Base-by-base conservation (phyloP, 2,329 filamentous ascomycete species). In the Exophiala dermatitidis region DNA sequence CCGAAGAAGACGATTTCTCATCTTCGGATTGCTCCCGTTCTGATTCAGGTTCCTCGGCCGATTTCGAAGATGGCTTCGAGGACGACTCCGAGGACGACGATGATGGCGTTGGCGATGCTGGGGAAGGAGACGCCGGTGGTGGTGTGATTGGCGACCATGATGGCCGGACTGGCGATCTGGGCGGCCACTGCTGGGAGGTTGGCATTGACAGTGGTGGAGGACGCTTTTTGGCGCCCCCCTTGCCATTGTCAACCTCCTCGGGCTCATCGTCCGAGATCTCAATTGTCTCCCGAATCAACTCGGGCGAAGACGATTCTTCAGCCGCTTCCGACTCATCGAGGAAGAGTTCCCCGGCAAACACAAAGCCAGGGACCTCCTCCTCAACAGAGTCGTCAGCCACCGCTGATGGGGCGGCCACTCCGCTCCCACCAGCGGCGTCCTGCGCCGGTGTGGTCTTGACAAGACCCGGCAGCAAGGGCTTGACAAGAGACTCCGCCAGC, bases 401-500 rank as follows among this genome's bases (percentile, higher is more conserved):
- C 4, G 6, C 4, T 41, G 12, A 6, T 12, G 19, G 10, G 6
- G 12, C 19, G 38, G 5, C 12, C 28, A 5, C 5, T 41, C 38
- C 5, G 38, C 36, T 12, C 4, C 19, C 41, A 30, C 28, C 31
- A 37, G 36, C 40, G 12, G 33, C 31, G 37, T 40, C n/a, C 37
- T 51, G 36, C 10, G 40, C 28, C 33, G 30, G 7, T 4, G 26
- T 10, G 10, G 32, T 30, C n/a, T 47, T 45, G 41, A 44, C 31
- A 7, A 36, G 28, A 40, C 5, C 48, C 26, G 33, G n/a, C 31
- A 10, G 4, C 31, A 46, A 29, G 12, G 19, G 29, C 32, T 36
- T 49, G 37, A 46, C 26, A 36, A 54, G 42, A 19, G 45, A 48
- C 33, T 50, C 40, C 34, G 31, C 40, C 8, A 52, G 49, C 5